These are phyloP conservation scores for Fusarium verticillioides DNA, from an alignment of 2,329 filamentous ascomycete genomes.

Conservation along the genomic window DNA sequence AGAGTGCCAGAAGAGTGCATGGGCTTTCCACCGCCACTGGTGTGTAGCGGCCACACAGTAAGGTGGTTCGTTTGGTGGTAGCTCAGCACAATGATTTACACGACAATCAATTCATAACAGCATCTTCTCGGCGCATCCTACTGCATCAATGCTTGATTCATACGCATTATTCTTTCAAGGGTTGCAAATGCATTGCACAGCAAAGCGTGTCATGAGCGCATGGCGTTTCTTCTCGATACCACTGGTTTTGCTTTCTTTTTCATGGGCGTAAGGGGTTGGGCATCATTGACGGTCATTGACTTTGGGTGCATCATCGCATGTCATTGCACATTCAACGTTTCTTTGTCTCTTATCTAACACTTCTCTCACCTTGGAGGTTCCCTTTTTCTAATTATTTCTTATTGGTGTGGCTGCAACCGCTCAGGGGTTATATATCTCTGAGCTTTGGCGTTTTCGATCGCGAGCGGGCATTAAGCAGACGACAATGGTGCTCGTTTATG, in stretches of 20 bases:
- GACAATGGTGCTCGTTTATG: conserved; percentile 31
- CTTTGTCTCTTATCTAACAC: conserved; percentile 26
- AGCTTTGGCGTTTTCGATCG: neutral
- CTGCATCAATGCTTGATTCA: conserved; percentile 46
- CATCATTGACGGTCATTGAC: conserved; percentile 43
- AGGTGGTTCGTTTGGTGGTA: conserved; percentile 1
- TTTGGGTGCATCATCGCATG: conserved; percentile 39
- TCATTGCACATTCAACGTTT: conserved; percentile 35
- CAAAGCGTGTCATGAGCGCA: conserved; percentile 55
- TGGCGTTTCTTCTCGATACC: conserved; percentile 59
- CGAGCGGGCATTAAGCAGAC: conserved; percentile 33
- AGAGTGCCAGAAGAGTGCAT: conserved; percentile 98
- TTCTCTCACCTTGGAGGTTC: conserved; percentile 31
- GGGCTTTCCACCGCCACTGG: conserved; percentile 99
- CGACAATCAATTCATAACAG: conserved; percentile 35
- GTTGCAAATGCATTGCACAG: conserved; percentile 54
- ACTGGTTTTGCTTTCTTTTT: conserved; percentile 49
- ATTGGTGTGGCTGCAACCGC: conserved; percentile 16
- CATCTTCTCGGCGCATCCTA: conserved; percentile 43
- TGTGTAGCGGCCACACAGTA: conserved; percentile 79
- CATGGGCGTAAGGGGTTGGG: conserved; percentile 43
- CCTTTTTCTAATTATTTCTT: conserved; percentile 40
- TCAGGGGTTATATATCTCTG: conserved; percentile 2
- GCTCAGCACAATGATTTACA: conserved; percentile 24
- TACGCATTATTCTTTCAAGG: conserved; percentile 45